A percentile compares a stretch with the other conserved stretches of the same genome.
Conservation (phyloP, 306 rosid species). For the Astragalus glycyphyllos region DNA sequence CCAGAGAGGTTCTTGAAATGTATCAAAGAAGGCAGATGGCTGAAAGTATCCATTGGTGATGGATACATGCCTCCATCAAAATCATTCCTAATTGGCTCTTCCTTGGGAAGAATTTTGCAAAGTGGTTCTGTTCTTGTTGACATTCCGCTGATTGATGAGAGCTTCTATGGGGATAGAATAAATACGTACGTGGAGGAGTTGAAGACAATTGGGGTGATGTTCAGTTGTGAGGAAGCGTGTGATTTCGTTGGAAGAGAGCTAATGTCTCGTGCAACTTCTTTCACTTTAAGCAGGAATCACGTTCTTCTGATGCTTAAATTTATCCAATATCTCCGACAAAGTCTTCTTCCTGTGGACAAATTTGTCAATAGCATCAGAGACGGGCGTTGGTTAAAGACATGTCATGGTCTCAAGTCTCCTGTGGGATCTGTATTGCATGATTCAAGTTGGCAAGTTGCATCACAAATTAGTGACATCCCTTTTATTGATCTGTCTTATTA, state of each 20-base stretch:
- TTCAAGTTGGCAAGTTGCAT: conserved; percentile 61
- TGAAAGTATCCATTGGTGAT: conserved; percentile 52
- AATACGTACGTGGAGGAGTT: conserved; percentile 58
- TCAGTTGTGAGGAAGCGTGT: conserved; percentile 67
- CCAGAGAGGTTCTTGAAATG: conserved; percentile 55
- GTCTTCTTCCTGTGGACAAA: conserved; percentile 26
- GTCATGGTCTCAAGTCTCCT: conserved; percentile 62
- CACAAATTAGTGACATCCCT: conserved; percentile 66
- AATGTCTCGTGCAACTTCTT: conserved; percentile 58
- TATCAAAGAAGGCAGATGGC: conserved; percentile 73
- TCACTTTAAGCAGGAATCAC: conserved; percentile 46
- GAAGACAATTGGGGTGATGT: conserved; percentile 71
- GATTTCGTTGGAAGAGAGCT: conserved; percentile 64
- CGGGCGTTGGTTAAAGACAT: conserved; percentile 64
- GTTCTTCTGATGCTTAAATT: conserved; percentile 62
- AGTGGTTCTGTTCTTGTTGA: conserved; percentile 67
- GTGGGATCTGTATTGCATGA: conserved; percentile 60
- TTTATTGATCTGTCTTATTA: conserved; percentile 56
- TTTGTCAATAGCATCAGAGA: conserved; percentile 53
- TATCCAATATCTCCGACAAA: conserved; percentile 54
- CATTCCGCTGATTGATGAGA: conserved; percentile 66
- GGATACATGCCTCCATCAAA: conserved; percentile 67
- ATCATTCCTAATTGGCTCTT: conserved; percentile 60
- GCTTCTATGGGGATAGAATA: conserved; percentile 57
- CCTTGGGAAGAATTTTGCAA: conserved; percentile 58